phyloP scores from a whole-genome alignment of 768 basidiomycete genomes.

The Rubroboletus pulcherrimus region DNA sequence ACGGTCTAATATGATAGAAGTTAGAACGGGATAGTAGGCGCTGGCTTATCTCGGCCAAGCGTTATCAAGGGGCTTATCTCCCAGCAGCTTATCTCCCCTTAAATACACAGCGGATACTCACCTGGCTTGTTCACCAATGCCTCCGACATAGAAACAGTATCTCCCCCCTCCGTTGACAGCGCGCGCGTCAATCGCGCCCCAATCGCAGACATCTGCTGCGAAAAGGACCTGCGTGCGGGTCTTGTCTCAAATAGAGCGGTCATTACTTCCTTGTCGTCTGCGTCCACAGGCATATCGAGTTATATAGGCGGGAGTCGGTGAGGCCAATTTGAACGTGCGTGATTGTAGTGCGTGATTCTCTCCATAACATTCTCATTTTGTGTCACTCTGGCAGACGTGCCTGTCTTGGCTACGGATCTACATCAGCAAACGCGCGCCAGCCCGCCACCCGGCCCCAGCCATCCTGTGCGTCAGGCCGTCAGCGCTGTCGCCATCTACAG shows the following conservation, averaged over 20 bases:
- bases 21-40: not conserved
- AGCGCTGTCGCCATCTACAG: too few species aligned
- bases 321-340: slow-evolving; percentile 13
- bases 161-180: slow-evolving; percentile 10
- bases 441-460: too few species aligned
- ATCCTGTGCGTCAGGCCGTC: not conserved
- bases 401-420: not conserved
- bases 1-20: not conserved
- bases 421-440: too few species aligned
- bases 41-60: slow-evolving; percentile 13
- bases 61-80: slow-evolving; percentile 22
- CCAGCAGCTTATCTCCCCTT: slow-evolving; percentile 16
- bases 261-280: slow-evolving; percentile 8
- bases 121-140: slow-evolving; percentile 16
- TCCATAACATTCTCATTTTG: not conserved
- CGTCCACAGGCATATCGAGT: not conserved
- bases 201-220: slow-evolving; percentile 19
- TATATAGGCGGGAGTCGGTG: slow-evolving; percentile 11
- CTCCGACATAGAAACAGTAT: not conserved
- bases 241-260: not conserved
- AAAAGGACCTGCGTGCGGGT: slow-evolving; percentile 7
- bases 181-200: slow-evolving; percentile 15
- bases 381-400: not conserved
- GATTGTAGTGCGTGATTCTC: slow-evolving; percentile 2
- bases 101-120: slow-evolving; percentile 5